These are phyloP conservation scores for Ogataea ramenticola DNA, from an alignment of 805 yeast species.

Conservation along the genomic window DNA sequence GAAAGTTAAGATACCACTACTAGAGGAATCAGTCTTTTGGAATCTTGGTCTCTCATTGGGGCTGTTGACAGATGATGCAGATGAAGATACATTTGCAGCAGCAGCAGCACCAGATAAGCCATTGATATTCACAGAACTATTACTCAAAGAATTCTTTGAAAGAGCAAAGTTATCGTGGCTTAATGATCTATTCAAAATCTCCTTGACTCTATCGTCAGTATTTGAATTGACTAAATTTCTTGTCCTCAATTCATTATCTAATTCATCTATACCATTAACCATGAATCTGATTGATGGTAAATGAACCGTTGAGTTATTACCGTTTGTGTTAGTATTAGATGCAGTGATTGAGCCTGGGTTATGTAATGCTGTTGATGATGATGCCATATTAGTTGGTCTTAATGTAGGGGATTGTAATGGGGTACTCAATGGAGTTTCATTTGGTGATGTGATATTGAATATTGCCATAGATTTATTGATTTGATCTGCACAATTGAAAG, in stretches of 20 bases:
- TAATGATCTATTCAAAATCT: slow-evolving; percentile 17
- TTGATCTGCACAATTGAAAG: slow-evolving; percentile 26
- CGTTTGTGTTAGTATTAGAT: not conserved
- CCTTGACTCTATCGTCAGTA: slow-evolving; percentile 22
- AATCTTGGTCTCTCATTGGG: not conserved
- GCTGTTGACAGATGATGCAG: too few species aligned
- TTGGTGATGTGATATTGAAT: slow-evolving; percentile 27
- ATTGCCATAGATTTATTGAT: slow-evolving; percentile 19
- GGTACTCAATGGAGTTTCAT: slow-evolving; percentile 26
- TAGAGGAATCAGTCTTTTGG: not conserved
- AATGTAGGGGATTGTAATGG: slow-evolving; percentile 32
- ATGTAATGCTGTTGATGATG: not conserved
- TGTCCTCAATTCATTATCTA: slow-evolving; percentile 18
- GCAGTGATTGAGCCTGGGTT: not conserved
- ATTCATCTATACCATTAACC: slow-evolving; percentile 19
- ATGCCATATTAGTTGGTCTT: slow-evolving; percentile 14
- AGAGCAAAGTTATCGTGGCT: slow-evolving; percentile 16
- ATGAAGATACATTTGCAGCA: too few species aligned
- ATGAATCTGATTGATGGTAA: slow-evolving; percentile 28
- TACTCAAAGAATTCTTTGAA: not conserved
- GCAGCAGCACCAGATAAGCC: not conserved
- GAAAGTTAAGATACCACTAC: not conserved
- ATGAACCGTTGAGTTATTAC: slow-evolving; percentile 8
- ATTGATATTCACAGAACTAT: not conserved
- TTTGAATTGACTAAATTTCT: slow-evolving; percentile 14